Conservation (phyloP, 441 rosid species). For the Populus hybrid region DNA sequence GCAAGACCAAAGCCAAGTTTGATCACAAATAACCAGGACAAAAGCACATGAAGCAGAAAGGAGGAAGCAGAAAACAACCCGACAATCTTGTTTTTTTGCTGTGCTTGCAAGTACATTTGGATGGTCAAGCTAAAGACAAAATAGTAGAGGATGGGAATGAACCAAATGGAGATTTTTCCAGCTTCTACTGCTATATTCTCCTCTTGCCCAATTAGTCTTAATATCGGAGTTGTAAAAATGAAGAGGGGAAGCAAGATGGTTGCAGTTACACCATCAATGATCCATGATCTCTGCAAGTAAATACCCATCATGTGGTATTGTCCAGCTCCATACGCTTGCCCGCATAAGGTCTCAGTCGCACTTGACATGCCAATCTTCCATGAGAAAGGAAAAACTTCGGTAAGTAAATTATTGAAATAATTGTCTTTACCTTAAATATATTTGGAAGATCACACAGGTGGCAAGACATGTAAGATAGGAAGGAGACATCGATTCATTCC, state of each 20-base stretch:
- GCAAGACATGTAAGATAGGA: not conserved
- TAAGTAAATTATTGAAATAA: not conserved
- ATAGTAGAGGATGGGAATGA: constrained; percentile 46
- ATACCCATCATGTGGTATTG: constrained; percentile 79
- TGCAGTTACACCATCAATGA: constrained; percentile 30
- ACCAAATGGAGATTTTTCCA: constrained; percentile 49
- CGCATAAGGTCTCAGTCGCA: constrained; percentile 83
- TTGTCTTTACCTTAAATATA: not conserved
- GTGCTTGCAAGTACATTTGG: constrained; percentile 68
- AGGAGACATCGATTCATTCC: not conserved
- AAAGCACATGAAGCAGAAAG: constrained; percentile 37
- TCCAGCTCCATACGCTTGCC: constrained; percentile 81
- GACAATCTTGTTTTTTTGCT: constrained; percentile 48
- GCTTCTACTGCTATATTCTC: constrained; percentile 44
- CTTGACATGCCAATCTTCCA: constrained; percentile 77
- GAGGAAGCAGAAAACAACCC: constrained; percentile 40
- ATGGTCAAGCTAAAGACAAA: constrained; percentile 36
- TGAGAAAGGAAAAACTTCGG: not conserved
- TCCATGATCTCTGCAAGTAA: constrained; percentile 79
- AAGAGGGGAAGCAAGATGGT: constrained; percentile 53
- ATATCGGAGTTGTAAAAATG: constrained; percentile 41
- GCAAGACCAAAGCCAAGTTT: constrained; percentile 41
- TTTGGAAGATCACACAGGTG: not conserved
- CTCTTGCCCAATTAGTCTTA: constrained; percentile 48
- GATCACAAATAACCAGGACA: constrained; percentile 55